Evolutionary conservation across 2,329 filamentous ascomycete species (phyloP).

Genomic region (Thelonectria discophora): DNA sequence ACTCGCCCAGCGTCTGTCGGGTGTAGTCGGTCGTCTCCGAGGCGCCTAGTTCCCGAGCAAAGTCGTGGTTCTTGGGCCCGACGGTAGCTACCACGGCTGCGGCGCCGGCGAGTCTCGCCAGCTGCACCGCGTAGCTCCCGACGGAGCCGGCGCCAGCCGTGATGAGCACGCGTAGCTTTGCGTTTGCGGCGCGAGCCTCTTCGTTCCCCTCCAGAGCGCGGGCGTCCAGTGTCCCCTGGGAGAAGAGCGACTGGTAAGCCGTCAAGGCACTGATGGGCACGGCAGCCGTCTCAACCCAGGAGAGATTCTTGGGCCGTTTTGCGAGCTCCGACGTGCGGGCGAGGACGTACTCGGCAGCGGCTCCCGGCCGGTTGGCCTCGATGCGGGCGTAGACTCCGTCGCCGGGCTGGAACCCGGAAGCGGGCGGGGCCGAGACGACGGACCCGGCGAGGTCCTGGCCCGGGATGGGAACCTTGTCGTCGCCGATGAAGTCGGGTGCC

Average conservation of each 20-base stretch:
- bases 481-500: constrained; percentile 33
- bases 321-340: constrained; percentile 45
- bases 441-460: constrained; percentile 51
- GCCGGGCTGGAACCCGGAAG: constrained; percentile 35
- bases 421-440: constrained; percentile 43
- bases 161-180: constrained; percentile 16
- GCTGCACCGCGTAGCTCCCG: constrained; percentile 28
- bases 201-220: background rate
- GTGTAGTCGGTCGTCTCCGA: constrained; percentile 31
- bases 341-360: constrained; percentile 22
- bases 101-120: constrained; percentile 23
- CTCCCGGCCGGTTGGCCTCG: constrained; percentile 25
- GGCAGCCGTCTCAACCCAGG: constrained; percentile 48
- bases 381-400: constrained; percentile 32
- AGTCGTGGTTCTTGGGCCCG: constrained; percentile 16
- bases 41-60: constrained; percentile 18
- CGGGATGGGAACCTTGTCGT: constrained; percentile 40
- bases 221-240: constrained; percentile 27
- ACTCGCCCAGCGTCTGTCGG: constrained; percentile 20
- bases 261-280: constrained; percentile 53
- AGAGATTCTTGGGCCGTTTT: constrained; percentile 44
- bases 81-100: constrained; percentile 2
- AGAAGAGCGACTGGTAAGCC: constrained; percentile 49
- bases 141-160: constrained; percentile 27
- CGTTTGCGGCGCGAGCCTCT: constrained; percentile 6